These are phyloP conservation scores for Fusarium mexicanum DNA, from an alignment of 2,329 filamentous ascomycete genomes.

Conservation along the genomic window DNA sequence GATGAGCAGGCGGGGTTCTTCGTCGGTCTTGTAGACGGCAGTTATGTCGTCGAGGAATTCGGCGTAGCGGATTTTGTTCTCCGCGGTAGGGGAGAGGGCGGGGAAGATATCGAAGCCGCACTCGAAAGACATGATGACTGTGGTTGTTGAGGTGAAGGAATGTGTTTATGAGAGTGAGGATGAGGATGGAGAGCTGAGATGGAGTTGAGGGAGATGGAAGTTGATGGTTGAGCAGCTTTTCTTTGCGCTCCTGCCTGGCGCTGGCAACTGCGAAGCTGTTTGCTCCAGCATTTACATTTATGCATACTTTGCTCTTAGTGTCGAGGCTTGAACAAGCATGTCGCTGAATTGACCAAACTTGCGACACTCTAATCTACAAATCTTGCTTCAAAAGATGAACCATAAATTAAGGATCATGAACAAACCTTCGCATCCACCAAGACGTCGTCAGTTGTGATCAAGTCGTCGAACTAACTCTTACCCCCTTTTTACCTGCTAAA, in stretches of 20 bases:
- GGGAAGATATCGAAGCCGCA: conserved; percentile 21
- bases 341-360: background rate
- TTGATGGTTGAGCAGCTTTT: background rate
- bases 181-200: background rate
- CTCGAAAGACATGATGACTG: background rate
- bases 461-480: background rate
- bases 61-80: background rate
- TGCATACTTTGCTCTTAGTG: too few relatives aligned
- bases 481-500: rapidly evolving
- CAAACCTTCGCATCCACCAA: background rate
- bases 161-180: background rate
- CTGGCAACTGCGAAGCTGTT: background rate
- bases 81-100: background rate
- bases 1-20: background rate
- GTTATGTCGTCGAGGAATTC: background rate
- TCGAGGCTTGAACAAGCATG: background rate
- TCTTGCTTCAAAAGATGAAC: background rate
- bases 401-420: background rate
- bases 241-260: background rate
- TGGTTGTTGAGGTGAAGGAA: background rate
- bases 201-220: background rate
- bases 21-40: background rate
- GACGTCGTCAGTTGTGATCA: rapidly evolving
- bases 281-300: background rate
- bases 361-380: background rate